Percentiles rank a stretch among this genome's conserved stretches.
Conservation (phyloP, 345 rosid genomes). For the Eucalyptus urophylla region DNA sequence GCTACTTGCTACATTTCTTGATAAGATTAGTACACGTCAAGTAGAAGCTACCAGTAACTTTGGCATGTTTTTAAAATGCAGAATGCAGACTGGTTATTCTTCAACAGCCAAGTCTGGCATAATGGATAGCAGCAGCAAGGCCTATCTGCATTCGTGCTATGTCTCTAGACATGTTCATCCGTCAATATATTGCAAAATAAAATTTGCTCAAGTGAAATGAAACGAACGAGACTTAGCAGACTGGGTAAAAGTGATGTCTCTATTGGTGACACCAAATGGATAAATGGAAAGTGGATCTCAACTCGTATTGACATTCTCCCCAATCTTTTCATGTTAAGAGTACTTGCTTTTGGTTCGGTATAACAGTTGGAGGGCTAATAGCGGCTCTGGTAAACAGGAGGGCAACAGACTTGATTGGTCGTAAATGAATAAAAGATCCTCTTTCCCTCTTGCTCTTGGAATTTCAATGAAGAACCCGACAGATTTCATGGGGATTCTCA, state of each 20-base stretch:
- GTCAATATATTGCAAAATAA: neutral
- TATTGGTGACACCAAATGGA: neutral
- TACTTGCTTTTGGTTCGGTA: slow-evolving; percentile 8
- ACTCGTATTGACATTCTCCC: neutral
- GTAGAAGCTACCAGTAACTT: neutral
- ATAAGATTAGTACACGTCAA: neutral
- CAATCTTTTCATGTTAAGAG: neutral
- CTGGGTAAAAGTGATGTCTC: neutral
- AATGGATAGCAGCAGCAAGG: neutral
- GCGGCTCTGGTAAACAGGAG: slow-evolving; percentile 1
- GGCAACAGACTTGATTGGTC: neutral
- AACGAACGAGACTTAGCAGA: neutral
- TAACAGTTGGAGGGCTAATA: slow-evolving; percentile 6
- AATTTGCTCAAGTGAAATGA: neutral
- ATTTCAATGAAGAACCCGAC: neutral
- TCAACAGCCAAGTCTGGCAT: slow-evolving; percentile 1
- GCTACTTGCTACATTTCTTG: neutral
- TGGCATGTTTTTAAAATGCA: neutral
- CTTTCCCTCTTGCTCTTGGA: neutral
- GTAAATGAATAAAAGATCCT: neutral
- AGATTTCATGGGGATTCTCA: neutral
- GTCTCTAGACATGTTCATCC: neutral
- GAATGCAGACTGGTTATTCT: neutral
- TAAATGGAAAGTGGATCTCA: neutral
- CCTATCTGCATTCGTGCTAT: neutral